Evolutionary conservation across 257 asterid species (phyloP), one percentile per base, ranked within the genome.

Genomic region (Haberlea rhodopensis): DNA sequence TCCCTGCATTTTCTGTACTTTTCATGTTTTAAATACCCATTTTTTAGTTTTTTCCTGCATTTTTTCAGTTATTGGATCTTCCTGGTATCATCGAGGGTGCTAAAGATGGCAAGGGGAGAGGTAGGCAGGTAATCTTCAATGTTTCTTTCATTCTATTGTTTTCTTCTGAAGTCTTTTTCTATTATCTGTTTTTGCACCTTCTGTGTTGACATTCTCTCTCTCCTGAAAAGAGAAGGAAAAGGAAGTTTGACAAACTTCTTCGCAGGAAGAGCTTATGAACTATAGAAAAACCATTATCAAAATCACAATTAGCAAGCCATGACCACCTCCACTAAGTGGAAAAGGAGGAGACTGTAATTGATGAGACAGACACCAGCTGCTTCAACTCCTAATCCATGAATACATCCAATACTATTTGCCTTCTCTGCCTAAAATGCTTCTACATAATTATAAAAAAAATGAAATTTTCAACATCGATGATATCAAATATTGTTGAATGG

Each of bases 11-110:
- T 11, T 40, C n/a, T 40, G 5, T 40, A 2, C 26, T 25, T 15
- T 9, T 26, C 56, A 58, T 54, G 32, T 55, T 67, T 57, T 60
- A 65, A 48, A 60, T 57, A 32, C 24, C 22, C 20, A 20, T 46
- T 20, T 57, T 60, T 65, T 5, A 22, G 52, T 21, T 62, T 71
- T n/a, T 75, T 52, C 70, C 31, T 62, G 72, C 49, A 58, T 62
- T 62, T 49, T 78, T 72, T 89, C n/a, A 94, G 99, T 76, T 94
- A 46, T 78, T 94, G 79, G 99, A 94, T 78, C 97, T 94, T 69
- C 97, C 99, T 68, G 97, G 99, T 68, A 94, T 90, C 80, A 94
- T 94, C 71, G 99, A 94, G 84, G 99, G 99, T 67, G 99, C 99
- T 57, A 94, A 94, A 78, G 99, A 94, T 76, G 99, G 99, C 69